Percentiles rank a stretch among this genome's conserved stretches.
These are phyloP conservation scores for Candida piceae DNA, from an alignment of 805 yeast species.

Conservation along the genomic window DNA sequence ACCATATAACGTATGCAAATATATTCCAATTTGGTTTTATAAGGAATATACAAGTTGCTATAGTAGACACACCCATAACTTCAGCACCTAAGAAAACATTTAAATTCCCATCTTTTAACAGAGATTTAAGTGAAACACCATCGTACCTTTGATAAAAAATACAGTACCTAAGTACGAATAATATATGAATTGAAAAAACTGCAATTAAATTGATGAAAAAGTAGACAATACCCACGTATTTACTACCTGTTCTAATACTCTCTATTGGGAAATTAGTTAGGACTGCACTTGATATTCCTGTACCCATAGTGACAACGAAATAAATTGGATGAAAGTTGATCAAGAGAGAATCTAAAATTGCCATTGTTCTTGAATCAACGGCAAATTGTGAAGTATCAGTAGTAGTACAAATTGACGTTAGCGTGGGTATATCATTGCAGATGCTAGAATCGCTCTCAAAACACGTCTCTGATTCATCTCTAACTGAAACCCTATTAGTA, in stretches of 20 bases:
- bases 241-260: constrained; percentile 29
- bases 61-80: constrained; percentile 73
- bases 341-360: constrained; percentile 11
- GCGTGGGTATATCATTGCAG: no score
- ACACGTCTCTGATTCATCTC: no score
- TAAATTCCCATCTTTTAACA: constrained; percentile 38
- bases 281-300: constrained; percentile 64
- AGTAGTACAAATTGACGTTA: neutral
- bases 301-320: constrained; percentile 81
- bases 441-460: no score
- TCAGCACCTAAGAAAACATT: constrained; percentile 71
- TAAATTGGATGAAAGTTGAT: constrained; percentile 46
- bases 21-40: constrained; percentile 40
- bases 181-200: constrained; percentile 37
- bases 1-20: constrained; percentile 63
- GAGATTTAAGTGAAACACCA: constrained; percentile 15
- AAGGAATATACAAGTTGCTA: constrained; percentile 50
- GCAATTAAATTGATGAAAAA: constrained; percentile 54
- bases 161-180: constrained; percentile 38
- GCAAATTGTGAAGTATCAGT: neutral
- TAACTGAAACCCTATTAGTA: no score
- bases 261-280: constrained; percentile 63
- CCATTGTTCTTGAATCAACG: neutral
- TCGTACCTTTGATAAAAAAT: constrained; percentile 27
- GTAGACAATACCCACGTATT: constrained; percentile 50